These are phyloP conservation scores for Pinus taeda DNA, from an alignment of 75 land plant genomes.

Conservation along the genomic window DNA sequence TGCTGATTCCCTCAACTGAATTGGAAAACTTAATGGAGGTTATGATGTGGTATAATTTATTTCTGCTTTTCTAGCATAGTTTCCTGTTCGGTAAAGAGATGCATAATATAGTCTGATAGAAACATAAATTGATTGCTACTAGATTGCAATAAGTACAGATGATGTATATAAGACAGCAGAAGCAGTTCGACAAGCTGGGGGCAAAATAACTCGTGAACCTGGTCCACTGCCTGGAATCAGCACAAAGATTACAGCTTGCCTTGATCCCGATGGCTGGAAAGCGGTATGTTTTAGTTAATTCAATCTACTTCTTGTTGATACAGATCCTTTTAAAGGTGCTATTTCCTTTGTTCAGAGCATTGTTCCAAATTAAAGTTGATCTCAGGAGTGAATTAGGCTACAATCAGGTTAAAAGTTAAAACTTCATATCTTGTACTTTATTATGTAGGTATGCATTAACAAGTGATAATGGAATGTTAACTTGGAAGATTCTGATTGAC, in stretches of 20 bases:
- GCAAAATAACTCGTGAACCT: conserved; percentile 76
- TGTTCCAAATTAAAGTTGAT: background rate
- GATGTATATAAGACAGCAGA: conserved; percentile 96
- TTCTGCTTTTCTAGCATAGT: background rate
- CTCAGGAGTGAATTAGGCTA: background rate
- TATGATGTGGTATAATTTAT: background rate
- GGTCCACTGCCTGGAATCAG: conserved; percentile 84
- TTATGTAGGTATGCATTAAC: background rate
- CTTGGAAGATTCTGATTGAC: background rate
- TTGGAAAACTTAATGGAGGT: background rate
- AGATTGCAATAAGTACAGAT: conserved; percentile 94
- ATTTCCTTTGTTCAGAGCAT: background rate
- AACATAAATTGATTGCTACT: background rate
- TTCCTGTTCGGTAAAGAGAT: background rate
- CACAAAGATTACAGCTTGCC: conserved; percentile 87
- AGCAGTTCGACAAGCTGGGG: conserved; percentile 58
- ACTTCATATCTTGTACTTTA: background rate
- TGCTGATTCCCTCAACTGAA: background rate
- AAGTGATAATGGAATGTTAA: background rate
- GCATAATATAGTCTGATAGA: background rate
- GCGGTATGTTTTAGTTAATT: conserved; percentile 33
- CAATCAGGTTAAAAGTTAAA: background rate
- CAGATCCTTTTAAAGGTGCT: background rate
- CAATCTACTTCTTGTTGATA: background rate
- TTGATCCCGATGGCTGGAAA: conserved; percentile 99